Evolutionary conservation across 441 rosid species (phyloP).

Genomic region (Populus hybrid): DNA sequence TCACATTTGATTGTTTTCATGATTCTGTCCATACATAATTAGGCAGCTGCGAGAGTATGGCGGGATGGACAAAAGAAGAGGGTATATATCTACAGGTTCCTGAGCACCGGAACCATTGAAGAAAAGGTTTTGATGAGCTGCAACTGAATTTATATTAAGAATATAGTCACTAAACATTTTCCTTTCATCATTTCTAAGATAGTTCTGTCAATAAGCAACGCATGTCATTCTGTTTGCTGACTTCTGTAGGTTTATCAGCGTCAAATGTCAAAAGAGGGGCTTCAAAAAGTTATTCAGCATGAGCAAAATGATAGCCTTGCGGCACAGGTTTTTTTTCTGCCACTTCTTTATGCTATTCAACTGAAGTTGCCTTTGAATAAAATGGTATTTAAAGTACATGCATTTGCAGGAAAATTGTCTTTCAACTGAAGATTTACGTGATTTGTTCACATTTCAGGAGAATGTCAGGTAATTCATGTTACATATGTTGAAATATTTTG

Average conservation of each 20-base stretch:
- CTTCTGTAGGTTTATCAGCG: constrained; percentile 89
- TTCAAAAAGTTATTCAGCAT: constrained; percentile 87
- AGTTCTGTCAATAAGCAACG: neutral
- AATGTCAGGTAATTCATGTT: constrained; percentile 52
- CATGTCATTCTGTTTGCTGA: constrained; percentile 2
- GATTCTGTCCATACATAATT: constrained; percentile 20
- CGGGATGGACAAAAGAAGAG: constrained; percentile 99
- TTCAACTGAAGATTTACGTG: constrained; percentile 85
- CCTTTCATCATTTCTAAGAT: neutral
- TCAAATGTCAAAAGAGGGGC: constrained; percentile 99
- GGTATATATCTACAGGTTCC: constrained; percentile 90
- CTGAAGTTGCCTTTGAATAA: constrained; percentile 13
- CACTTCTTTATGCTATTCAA: constrained; percentile 10
- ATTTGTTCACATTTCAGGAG: constrained; percentile 78
- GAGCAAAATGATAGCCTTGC: constrained; percentile 49
- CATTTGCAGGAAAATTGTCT: constrained; percentile 72
- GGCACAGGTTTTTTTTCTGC: constrained; percentile 45
- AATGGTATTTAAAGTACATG: constrained; percentile 19
- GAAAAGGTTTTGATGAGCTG: constrained; percentile 67
- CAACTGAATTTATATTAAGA: constrained; percentile 7
- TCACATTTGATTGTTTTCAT: constrained; percentile 15
- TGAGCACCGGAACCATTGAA: constrained; percentile 97
- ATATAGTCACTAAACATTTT: neutral
- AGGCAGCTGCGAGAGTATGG: constrained; percentile 99
- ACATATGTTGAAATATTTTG: constrained; percentile 13